Evolutionary conservation across 345 rosid genomes (phyloP).

Genomic region (Populus alba): DNA sequence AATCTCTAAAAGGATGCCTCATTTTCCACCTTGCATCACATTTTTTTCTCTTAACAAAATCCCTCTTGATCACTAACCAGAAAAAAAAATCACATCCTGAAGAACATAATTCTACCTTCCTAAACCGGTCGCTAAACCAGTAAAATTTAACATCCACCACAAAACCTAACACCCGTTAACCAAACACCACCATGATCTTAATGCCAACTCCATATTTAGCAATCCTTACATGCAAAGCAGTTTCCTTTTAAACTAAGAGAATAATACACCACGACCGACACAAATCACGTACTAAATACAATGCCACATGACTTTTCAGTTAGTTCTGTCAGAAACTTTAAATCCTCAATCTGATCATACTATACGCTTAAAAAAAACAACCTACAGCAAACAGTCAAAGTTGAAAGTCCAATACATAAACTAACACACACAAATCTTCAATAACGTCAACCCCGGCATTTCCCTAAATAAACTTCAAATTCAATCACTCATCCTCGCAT

Average conservation of each 20-base stretch:
- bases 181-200: not conserved
- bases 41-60: not conserved
- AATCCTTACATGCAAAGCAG: not conserved
- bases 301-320: not conserved
- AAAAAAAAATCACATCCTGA: not conserved
- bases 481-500: not conserved
- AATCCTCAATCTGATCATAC: not conserved
- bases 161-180: not conserved
- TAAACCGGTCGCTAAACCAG: not conserved
- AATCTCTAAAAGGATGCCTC: not conserved
- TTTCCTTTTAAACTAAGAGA: not conserved
- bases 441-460: not conserved
- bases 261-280: not conserved
- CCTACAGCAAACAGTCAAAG: not conserved
- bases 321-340: not conserved
- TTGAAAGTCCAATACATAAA: not conserved
- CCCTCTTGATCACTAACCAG: not conserved
- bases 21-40: not conserved
- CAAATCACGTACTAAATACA: not conserved
- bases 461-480: not conserved
- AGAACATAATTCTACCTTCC: not conserved
- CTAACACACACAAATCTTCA: too few species aligned
- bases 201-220: not conserved
- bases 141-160: not conserved
- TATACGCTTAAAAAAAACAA: not conserved